Evolutionary conservation across 345 rosid genomes (phyloP).

Genomic region (Camelina neglecta): DNA sequence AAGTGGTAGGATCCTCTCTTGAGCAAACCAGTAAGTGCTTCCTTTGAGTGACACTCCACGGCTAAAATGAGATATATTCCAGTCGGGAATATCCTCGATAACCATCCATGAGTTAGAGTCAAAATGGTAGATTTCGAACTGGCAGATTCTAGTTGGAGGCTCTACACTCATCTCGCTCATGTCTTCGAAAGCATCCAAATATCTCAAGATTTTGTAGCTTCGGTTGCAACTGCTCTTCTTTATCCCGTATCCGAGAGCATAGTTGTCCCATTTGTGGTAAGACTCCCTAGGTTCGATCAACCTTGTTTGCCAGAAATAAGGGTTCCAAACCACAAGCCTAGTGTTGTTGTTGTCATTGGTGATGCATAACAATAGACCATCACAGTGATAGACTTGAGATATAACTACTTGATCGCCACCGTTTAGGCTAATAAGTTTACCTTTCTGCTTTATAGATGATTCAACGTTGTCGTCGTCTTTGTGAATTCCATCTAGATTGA

Average conservation of each 20-base stretch:
- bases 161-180: not conserved
- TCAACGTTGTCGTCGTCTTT: slow-evolving; percentile 1
- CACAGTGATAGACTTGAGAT: not conserved
- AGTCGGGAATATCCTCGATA: not conserved
- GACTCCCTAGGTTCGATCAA: not conserved
- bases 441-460: not conserved
- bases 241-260: slow-evolving; percentile 4
- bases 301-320: not conserved
- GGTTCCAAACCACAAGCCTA: slow-evolving; percentile 20
- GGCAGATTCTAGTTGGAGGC: not conserved
- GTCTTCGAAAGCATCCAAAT: not conserved
- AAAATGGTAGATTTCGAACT: not conserved
- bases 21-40: not conserved
- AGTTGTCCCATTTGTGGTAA: not conserved
- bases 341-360: not conserved
- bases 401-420: not conserved
- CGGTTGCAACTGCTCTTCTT: not conserved
- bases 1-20: not conserved
- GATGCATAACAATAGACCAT: slow-evolving; percentile 22
- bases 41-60: slow-evolving; percentile 11
- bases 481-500: not conserved
- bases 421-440: not conserved
- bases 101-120: not conserved
- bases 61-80: rapidly evolving
- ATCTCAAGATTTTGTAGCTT: slow-evolving; percentile 7